Evolutionary conservation across 805 yeast species (phyloP).

Genomic region (Starmera quercuum): DNA sequence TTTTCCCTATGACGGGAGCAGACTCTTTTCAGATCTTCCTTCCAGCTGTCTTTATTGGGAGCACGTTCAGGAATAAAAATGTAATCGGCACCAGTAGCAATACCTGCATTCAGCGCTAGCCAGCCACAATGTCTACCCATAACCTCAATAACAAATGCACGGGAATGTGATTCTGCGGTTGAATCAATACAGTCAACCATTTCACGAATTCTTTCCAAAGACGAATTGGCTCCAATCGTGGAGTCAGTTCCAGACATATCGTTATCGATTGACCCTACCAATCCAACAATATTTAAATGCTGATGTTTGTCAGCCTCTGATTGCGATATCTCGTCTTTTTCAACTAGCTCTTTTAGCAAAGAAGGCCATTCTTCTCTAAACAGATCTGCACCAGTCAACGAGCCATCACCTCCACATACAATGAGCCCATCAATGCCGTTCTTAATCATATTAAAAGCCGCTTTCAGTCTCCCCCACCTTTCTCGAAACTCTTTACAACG

Average conservation of each 20-base stretch:
- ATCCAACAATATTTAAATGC: conserved; percentile 80
- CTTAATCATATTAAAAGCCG: conserved; percentile 75
- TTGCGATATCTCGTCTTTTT: conserved; percentile 45
- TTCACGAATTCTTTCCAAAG: conserved; percentile 87
- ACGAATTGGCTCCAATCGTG: conserved; percentile 94
- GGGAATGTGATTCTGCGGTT: conserved; percentile 92
- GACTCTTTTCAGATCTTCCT: conserved; percentile 65
- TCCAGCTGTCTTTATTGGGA: conserved; percentile 68
- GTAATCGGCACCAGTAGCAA: conserved; percentile 93
- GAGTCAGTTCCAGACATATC: conserved; percentile 97
- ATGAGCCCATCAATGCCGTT: conserved; percentile 91
- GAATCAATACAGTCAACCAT: conserved; percentile 96
- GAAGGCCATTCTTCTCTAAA: conserved; percentile 95
- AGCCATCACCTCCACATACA: conserved; percentile 98
- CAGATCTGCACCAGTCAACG: conserved; percentile 93
- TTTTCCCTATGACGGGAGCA: conserved; percentile 72
- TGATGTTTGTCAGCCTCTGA: conserved; percentile 56
- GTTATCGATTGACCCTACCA: conserved; percentile 95
- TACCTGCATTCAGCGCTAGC: conserved; percentile 96
- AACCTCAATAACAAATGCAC: conserved; percentile 96
- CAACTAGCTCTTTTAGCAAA: conserved; percentile 63
- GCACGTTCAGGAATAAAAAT: conserved; percentile 94
- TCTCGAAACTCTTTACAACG: conserved; percentile 82
- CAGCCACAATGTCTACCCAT: conserved; percentile 99
- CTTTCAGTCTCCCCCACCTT: conserved; percentile 74